phyloP scores from a whole-genome alignment of 2,329 filamentous ascomycete species.

The Microdochium bolleyi region DNA sequence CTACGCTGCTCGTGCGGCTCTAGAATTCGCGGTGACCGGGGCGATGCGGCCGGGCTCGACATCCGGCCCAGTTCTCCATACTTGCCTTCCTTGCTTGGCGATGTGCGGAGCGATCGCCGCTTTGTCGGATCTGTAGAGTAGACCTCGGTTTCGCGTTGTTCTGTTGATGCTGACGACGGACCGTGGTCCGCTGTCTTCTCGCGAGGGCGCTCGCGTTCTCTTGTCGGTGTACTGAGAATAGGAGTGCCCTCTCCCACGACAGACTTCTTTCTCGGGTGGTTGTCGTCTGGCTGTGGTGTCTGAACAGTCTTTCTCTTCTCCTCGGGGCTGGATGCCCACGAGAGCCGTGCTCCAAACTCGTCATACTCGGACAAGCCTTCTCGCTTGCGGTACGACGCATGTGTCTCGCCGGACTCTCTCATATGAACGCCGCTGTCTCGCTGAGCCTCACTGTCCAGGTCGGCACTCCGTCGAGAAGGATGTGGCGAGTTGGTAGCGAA shows the following conservation, averaged over 20 bases:
- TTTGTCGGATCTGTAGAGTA: not conserved
- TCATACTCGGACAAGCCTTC: constrained; percentile 13
- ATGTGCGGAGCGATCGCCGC: not conserved
- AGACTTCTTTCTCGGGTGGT: not conserved
- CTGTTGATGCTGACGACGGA: not conserved
- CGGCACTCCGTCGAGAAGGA: constrained; percentile 23
- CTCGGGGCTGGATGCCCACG: constrained; percentile 20
- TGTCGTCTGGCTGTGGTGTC: not conserved
- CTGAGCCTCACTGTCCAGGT: constrained; percentile 23
- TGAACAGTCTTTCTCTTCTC: not conserved
- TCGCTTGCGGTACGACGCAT: constrained; percentile 20
- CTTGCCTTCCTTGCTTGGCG: not conserved
- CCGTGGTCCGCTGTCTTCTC: not conserved
- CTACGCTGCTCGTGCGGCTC: constrained; percentile 21
- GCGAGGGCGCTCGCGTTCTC: not conserved
- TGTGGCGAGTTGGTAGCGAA: constrained; percentile 37
- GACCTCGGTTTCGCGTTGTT: not conserved
- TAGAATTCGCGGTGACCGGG: constrained; percentile 2
- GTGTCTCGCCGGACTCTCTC: constrained; percentile 27
- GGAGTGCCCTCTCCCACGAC: not conserved
- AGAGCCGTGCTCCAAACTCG: constrained; percentile 18
- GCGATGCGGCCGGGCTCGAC: constrained; percentile 7
- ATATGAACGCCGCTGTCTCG: constrained; percentile 52
- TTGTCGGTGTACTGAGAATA: not conserved
- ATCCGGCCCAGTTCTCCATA: not conserved